phyloP scores from a whole-genome alignment of 345 rosid species.

The Aquilaria malaccensis region DNA sequence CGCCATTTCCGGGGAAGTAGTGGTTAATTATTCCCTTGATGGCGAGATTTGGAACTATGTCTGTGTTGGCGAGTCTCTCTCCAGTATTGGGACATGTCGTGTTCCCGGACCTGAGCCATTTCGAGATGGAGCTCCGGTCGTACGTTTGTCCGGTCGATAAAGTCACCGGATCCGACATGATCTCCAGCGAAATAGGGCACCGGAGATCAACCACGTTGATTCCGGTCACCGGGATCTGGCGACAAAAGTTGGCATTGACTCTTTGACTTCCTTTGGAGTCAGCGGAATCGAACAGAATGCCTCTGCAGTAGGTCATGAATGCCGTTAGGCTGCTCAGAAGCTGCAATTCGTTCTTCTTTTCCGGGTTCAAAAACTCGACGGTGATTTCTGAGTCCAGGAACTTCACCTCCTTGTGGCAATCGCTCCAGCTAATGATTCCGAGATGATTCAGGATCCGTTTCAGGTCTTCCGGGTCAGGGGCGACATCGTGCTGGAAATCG shows the following conservation, averaged over 20 bases:
- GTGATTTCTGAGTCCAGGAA: constrained; percentile 50
- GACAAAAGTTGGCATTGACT: constrained; percentile 1
- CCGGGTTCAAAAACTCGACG: constrained; percentile 20
- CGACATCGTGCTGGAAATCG: constrained; percentile 38
- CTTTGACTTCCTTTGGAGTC: constrained; percentile 19
- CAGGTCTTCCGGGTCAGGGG: constrained; percentile 28
- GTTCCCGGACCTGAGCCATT: constrained; percentile 64
- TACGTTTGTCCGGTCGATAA: constrained; percentile 65
- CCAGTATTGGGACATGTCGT: constrained; percentile 67
- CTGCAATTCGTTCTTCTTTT: constrained; percentile 21
- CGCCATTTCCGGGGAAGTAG: constrained; percentile 39
- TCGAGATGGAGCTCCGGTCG: constrained; percentile 56
- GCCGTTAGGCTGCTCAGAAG: constrained; percentile 48
- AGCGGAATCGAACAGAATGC: constrained; percentile 38
- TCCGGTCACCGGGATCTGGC: constrained; percentile 12
- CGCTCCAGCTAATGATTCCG: constrained; percentile 58
- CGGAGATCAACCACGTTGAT: constrained; percentile 55
- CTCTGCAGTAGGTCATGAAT: constrained; percentile 52
- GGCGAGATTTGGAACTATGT: constrained; percentile 37
- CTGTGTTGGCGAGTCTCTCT: constrained; percentile 31
- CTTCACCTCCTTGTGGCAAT: constrained; percentile 45
- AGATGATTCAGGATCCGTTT: constrained; percentile 35
- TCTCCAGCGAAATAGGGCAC: constrained; percentile 70
- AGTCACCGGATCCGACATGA: constrained; percentile 65
- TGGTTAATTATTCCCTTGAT: constrained; percentile 42